A percentile compares a stretch with the other conserved stretches of the same genome.
These are phyloP conservation scores for Clavispora fructus DNA, from an alignment of 805 yeast genomes.

Conservation along the genomic window DNA sequence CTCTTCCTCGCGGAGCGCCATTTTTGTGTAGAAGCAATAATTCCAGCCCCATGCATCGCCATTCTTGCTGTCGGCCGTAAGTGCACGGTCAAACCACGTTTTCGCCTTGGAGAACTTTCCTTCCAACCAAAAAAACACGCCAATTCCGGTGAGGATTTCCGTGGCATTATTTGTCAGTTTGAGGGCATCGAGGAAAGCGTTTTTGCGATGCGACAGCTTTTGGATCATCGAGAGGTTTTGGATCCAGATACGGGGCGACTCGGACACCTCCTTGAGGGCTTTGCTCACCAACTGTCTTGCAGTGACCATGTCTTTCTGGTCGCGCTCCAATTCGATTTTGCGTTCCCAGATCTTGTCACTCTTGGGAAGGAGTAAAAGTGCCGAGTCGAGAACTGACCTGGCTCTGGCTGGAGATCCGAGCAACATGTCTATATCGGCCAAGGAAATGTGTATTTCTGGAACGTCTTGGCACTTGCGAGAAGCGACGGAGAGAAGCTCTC, in stretches of 20 bases:
- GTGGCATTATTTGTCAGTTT: conserved; percentile 58
- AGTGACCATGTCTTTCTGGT: conserved; percentile 43
- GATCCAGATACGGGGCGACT: conserved; percentile 61
- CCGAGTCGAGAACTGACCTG: conserved; percentile 68
- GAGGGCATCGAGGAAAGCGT: conserved; percentile 65
- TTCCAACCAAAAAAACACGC: conserved; percentile 59
- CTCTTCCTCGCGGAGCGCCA: conserved; percentile 6
- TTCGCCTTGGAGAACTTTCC: conserved; percentile 60
- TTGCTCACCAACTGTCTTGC: conserved; percentile 52
- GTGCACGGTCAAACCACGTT: conserved; percentile 71
- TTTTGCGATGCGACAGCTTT: conserved; percentile 48
- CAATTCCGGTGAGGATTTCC: conserved; percentile 57
- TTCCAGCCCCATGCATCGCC: conserved; percentile 81
- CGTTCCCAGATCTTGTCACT: conserved; percentile 54
- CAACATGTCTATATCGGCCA: conserved; percentile 41
- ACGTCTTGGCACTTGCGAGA: conserved; percentile 42
- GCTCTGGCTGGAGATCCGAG: conserved; percentile 49
- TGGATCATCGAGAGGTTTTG: conserved; percentile 46
- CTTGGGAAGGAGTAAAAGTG: conserved; percentile 46
- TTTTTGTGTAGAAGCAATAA: conserved; percentile 20
- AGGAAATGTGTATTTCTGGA: conserved; percentile 48
- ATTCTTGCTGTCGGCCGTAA: conserved; percentile 45
- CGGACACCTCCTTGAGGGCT: conserved; percentile 56
- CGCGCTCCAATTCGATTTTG: conserved; percentile 53
- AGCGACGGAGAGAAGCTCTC: conserved; percentile 45